Percentiles rank a stretch among this genome's conserved stretches.
phyloP scores from a whole-genome alignment of 768 basidiomycete genomes.

The Pleurotus platypus region DNA sequence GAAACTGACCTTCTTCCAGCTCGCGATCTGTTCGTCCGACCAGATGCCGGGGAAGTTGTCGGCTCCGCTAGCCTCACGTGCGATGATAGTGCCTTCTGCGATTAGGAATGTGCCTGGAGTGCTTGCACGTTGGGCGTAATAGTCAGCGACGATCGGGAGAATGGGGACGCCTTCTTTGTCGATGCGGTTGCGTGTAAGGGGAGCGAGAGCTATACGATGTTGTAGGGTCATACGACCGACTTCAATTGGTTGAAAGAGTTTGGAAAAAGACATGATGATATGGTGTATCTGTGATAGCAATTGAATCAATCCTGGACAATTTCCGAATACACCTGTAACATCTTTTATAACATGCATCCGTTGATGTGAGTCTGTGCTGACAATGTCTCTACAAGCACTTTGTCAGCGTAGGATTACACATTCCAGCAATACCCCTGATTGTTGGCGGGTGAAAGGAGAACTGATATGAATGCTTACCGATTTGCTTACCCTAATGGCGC shows the following conservation, averaged over 20 bases:
- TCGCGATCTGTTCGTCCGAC: slow-evolving; percentile 34
- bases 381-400: too few relatives aligned
- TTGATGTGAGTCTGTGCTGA: too few relatives aligned
- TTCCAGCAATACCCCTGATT: too few relatives aligned
- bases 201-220: slow-evolving; percentile 43
- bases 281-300: not conserved
- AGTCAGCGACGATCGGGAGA: slow-evolving; percentile 17
- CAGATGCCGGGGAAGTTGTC: slow-evolving; percentile 32
- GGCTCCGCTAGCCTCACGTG: slow-evolving; percentile 22
- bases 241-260: slow-evolving; percentile 33
- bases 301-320: too few relatives aligned
- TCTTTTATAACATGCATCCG: too few relatives aligned
- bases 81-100: slow-evolving; percentile 31
- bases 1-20: slow-evolving; percentile 34
- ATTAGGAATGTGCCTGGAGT: slow-evolving; percentile 25
- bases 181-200: slow-evolving; percentile 39
- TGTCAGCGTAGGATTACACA: too few relatives aligned
- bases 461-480: too few relatives aligned
- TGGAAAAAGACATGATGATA: not conserved
- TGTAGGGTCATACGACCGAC: slow-evolving; percentile 28
- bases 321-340: too few relatives aligned
- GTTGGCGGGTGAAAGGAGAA: too few relatives aligned
- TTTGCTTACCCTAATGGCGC: too few relatives aligned
- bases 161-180: slow-evolving; percentile 22
- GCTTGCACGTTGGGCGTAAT: slow-evolving; percentile 16